Evolutionary conservation across 768 basidiomycete species (phyloP), one percentile per base, ranked within the genome.

Genomic region (Hydnum rufescens): DNA sequence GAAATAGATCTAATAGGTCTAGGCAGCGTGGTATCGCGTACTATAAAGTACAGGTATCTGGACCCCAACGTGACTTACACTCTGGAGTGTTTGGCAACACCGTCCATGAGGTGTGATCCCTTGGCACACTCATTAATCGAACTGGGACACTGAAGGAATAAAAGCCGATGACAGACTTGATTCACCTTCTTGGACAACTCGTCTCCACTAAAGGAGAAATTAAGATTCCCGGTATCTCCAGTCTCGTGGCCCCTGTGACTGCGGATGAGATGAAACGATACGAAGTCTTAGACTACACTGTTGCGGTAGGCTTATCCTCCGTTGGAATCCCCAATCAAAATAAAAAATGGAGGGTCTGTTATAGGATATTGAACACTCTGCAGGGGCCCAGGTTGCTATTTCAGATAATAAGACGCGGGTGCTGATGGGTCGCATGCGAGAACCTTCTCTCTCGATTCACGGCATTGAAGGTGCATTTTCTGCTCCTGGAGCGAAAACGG

Each of bases 391-490:
- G 57, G 78, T 87, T 58, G 78, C 82, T 2, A 62, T 95, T 23
- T 80, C 78, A 2, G 67, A 74, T 3, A 80, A 90, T 64, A 92
- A 89, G 64, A 78, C 78, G 29, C 64, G 68, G 5, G 75, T 82
- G 22, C 69, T 97, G 34, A 97, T 93, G 90, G 87, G 84, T 34
- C 78, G 88, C 58, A 96, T 96, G 92, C 77, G 89, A 31, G 70
- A 75, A 59, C 85, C 92, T 2, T 82, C 80, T 54, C 73, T 97
- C 56, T 90, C 87, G 2, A 67, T 97, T 25, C 92, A 97, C 63
- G 93, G 93, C 6, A 92, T 97, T 60, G 86, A 95, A 65, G 90
- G 92, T 48, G 93, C 90, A 1, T 95, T 92, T 70, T 85, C 75
- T 52, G 78, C 76, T 0, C 72, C 75, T 0, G 87, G 86, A 2